phyloP scores from a whole-genome alignment of 139 green algal genomes.

The Chlorella sp. region DNA sequence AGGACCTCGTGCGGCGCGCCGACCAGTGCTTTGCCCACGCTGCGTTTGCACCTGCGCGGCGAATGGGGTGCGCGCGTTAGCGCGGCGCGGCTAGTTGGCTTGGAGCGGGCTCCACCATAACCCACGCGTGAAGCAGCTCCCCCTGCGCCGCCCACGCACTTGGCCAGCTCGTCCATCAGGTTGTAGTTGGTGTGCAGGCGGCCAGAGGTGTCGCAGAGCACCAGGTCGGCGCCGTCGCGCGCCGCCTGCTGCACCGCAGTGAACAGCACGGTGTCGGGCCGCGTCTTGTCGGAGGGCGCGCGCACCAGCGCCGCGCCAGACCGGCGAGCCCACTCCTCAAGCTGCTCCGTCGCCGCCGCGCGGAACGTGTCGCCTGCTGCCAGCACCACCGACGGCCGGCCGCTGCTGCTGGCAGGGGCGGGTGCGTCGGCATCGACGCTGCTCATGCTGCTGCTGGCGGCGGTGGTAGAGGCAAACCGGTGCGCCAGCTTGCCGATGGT shows the following conservation, averaged over 20 bases:
- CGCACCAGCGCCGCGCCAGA: slow-evolving; percentile 59
- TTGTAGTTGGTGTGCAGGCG: slow-evolving; percentile 93
- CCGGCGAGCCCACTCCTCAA: slow-evolving; percentile 85
- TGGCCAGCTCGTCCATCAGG: slow-evolving; percentile 87
- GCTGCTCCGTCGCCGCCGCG: slow-evolving; percentile 94
- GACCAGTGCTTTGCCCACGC: too few species aligned
- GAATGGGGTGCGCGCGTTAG: too few species aligned
- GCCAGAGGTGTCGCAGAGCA: slow-evolving; percentile 93
- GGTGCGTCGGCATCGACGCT: not conserved
- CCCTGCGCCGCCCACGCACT: slow-evolving; percentile 48
- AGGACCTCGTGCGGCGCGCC: slow-evolving; percentile 84
- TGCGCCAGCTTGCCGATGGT: slow-evolving; percentile 94
- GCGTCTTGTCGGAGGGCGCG: slow-evolving; percentile 16
- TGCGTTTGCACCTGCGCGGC: too few species aligned
- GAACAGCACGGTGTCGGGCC: slow-evolving; percentile 50
- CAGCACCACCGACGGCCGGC: slow-evolving; percentile 74
- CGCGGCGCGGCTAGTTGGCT: slow-evolving; percentile 88
- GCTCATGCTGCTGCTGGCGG: not conserved
- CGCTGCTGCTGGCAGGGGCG: not conserved
- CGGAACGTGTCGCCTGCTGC: slow-evolving; percentile 97
- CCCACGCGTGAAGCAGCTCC: too few species aligned
- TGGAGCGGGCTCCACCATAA: slow-evolving; percentile 17
- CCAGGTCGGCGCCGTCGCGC: slow-evolving; percentile 63
- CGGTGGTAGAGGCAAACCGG: slow-evolving; percentile 51
- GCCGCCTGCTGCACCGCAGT: slow-evolving; percentile 42